Evolutionary conservation across 805 yeast species (phyloP).

Genomic region (Metschnikowia gelsemii): DNA sequence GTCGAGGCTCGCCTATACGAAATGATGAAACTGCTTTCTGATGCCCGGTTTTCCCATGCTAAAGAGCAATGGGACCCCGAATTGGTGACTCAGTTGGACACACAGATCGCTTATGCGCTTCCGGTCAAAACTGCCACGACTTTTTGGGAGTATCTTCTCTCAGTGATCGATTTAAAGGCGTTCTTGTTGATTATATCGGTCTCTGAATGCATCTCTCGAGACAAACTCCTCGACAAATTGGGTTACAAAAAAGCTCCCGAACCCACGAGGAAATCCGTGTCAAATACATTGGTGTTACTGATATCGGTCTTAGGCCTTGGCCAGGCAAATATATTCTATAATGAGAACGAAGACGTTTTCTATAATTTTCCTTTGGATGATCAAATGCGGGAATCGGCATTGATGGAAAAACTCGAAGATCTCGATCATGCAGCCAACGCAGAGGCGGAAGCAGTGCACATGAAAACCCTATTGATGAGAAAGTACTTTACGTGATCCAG

Average conservation of each 20-base stretch:
- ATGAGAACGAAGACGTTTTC: constrained; percentile 26
- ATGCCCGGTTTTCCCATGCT: constrained; percentile 22
- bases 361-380: constrained; percentile 20
- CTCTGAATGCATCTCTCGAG: constrained; percentile 24
- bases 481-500: constrained; percentile 20
- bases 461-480: constrained; percentile 28
- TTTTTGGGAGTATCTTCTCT: constrained; percentile 25
- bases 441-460: constrained; percentile 29
- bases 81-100: constrained; percentile 8
- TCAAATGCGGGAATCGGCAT: constrained; percentile 14
- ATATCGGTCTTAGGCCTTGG: constrained; percentile 30
- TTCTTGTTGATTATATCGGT: constrained; percentile 31
- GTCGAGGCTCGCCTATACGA: constrained; percentile 11
- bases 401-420: constrained; percentile 17
- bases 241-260: constrained; percentile 25
- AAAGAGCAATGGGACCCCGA: constrained; percentile 10
- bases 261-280: constrained; percentile 12
- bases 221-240: constrained; percentile 25
- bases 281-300: constrained; percentile 25
- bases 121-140: constrained; percentile 14
- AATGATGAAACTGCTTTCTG: constrained; percentile 24
- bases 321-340: constrained; percentile 28
- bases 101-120: constrained; percentile 11
- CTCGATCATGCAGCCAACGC: constrained; percentile 20
- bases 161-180: constrained; percentile 33